Evolutionary conservation across 192 early-diverging fungal genomes (phyloP).

Genomic region (Linnemannia hyalina): DNA sequence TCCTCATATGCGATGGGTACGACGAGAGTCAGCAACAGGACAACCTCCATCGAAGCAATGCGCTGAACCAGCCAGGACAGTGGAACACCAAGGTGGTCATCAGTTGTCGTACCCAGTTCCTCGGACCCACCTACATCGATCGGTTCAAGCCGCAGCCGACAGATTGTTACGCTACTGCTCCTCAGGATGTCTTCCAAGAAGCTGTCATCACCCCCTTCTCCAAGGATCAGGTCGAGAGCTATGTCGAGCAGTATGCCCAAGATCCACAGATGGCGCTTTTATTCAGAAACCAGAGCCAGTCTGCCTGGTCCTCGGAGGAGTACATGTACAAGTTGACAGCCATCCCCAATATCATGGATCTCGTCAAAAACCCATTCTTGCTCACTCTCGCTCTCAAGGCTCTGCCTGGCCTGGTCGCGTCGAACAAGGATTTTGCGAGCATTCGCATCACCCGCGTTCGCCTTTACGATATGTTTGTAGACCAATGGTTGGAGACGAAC

Average conservation of each 20-base stretch:
- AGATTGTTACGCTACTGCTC: not conserved
- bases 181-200: not conserved
- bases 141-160: not conserved
- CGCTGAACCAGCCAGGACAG: not conserved
- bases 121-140: not conserved
- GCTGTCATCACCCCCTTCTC: not conserved
- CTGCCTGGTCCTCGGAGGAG: not conserved
- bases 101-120: not conserved
- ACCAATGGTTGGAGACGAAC: not conserved
- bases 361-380: not conserved
- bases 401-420: not conserved
- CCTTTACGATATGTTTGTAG: not conserved
- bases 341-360: not conserved
- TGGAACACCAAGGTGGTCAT: conserved; percentile 1
- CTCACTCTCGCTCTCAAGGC: not conserved
- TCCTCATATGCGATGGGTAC: not conserved
- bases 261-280: not conserved
- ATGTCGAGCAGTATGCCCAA: not conserved
- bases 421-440: not conserved
- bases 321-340: not conserved
- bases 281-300: too few relatives aligned
- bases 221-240: not conserved
- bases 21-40: not conserved
- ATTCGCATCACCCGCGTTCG: not conserved
- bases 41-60: not conserved